Conservation (phyloP, 306 rosid species). For the Acacia melanoxylon region DNA sequence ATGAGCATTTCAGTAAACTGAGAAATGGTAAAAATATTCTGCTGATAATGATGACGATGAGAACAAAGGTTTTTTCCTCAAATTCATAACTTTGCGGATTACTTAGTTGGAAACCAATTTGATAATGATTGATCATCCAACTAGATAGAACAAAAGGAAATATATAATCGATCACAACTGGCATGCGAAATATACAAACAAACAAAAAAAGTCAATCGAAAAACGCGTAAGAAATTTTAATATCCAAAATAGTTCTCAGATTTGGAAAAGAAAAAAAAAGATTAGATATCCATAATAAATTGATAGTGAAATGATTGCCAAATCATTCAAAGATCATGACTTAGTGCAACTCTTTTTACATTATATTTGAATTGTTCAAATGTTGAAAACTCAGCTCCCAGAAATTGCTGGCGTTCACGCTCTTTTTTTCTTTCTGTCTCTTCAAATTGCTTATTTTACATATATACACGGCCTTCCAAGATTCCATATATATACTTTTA, state of each 20-base stretch:
- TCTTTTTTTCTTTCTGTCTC: constrained; percentile 7
- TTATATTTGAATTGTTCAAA: neutral
- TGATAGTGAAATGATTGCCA: neutral
- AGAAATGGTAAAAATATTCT: neutral
- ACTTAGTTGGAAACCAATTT: neutral
- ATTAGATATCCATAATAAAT: neutral
- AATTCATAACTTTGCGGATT: neutral
- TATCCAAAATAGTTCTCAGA: neutral
- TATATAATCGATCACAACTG: neutral
- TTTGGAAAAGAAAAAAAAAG: neutral
- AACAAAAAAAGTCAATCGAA: neutral
- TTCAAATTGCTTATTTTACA: neutral
- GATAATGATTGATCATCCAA: neutral
- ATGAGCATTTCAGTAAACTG: neutral
- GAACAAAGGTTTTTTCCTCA: neutral
- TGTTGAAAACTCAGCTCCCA: constrained; percentile 8
- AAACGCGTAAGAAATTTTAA: neutral
- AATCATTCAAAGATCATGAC: constrained; percentile 34
- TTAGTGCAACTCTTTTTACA: neutral
- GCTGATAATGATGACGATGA: neutral
- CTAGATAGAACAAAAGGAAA: neutral
- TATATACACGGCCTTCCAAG: neutral
- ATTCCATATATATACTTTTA: neutral
- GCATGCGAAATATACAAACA: neutral
- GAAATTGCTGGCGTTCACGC: constrained; percentile 26